Evolutionary conservation across 352 stramenopile species (phyloP), one percentile per base, ranked within the genome.

Genomic region (Globisporangium cylindrosporum): DNA sequence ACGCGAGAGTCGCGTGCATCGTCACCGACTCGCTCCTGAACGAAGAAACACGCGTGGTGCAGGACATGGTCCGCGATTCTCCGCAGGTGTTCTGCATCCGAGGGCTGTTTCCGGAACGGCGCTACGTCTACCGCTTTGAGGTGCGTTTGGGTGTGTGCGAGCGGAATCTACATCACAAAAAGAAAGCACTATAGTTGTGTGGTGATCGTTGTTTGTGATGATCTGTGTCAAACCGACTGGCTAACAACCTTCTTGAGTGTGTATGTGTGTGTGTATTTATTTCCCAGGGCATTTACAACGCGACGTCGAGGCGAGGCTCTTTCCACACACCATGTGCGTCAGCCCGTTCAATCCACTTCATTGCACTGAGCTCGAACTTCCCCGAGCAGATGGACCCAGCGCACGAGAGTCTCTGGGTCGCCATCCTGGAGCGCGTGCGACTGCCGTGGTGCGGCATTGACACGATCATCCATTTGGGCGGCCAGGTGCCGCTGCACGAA

Each of bases 401-500:
- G 4, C 69, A 70, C 27, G 80, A 88, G 59, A 91, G 80, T 64
- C 71, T 92, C 15, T 94, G 84, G 84, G 60, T 68, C n/a, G 60
- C 73, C 0, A 76, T 93, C 12, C 64, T 75, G 29, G 70, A 86
- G 14, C 75, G 83, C 3, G 71, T 85, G 12, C 72, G 78, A 59
- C 61, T 83, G 0, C 82, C 84, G 4, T 94, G 84, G 84, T 87
- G 81, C 51, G 81, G 84, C 9, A 73, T 94, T 15, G 84, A 94
- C 56, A 77, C 81, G n/a, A 70, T 93, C 18, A 59, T 93, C 2
- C 84, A 94, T 59, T 57, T 93, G 48, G 84, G 86, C 18, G 86
- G 86, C 3, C 86, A 94, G 74, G 84, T 92, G 0, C 81, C 82
- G 2, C 79, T 94, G 43, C 86, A 93, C 48, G 80, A 92, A 70